Evolutionary conservation across 208 protist species (phyloP).

Genomic region (Leishmania aethiopica): DNA sequence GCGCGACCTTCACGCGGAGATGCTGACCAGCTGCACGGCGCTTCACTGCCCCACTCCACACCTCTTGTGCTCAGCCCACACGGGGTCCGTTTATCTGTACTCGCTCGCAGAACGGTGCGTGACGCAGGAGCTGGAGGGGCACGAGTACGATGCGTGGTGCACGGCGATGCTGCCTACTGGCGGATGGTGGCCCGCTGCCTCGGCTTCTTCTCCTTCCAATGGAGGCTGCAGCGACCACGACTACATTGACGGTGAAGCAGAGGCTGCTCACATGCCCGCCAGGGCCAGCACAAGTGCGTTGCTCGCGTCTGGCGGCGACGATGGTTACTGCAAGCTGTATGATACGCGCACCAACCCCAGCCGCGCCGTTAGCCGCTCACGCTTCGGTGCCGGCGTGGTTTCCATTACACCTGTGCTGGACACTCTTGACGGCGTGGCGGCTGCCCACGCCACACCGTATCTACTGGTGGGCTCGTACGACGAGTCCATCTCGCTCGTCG

Average conservation of each 20-base stretch:
- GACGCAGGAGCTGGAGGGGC: conserved; percentile 44
- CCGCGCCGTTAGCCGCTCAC: conserved; percentile 32
- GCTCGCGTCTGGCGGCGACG: conserved; percentile 80
- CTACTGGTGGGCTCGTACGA: conserved; percentile 83
- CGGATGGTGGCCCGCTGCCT: conserved; percentile 3
- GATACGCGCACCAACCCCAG: conserved; percentile 42
- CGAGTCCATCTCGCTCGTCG: conserved; percentile 74
- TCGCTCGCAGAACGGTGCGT: conserved; percentile 29
- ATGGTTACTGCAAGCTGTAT: conserved; percentile 69
- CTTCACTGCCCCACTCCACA: conserved; percentile 26
- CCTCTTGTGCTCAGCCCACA: conserved; percentile 77
- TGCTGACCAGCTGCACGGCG: conserved; percentile 79
- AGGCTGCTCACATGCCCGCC: not conserved
- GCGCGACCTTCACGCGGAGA: conserved; percentile 52
- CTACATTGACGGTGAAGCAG: not conserved
- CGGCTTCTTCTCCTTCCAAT: not conserved
- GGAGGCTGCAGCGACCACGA: not conserved
- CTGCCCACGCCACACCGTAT: conserved; percentile 40
- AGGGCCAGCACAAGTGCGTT: conserved; percentile 10
- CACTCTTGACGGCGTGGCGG: not conserved
- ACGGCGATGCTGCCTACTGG: conserved; percentile 43
- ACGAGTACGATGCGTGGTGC: conserved; percentile 90
- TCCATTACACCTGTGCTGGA: conserved; percentile 66
- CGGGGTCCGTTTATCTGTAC: conserved; percentile 60
- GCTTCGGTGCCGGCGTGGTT: conserved; percentile 80